phyloP scores from a whole-genome alignment of 441 rosid genomes.

The Aleurites moluccanus region DNA sequence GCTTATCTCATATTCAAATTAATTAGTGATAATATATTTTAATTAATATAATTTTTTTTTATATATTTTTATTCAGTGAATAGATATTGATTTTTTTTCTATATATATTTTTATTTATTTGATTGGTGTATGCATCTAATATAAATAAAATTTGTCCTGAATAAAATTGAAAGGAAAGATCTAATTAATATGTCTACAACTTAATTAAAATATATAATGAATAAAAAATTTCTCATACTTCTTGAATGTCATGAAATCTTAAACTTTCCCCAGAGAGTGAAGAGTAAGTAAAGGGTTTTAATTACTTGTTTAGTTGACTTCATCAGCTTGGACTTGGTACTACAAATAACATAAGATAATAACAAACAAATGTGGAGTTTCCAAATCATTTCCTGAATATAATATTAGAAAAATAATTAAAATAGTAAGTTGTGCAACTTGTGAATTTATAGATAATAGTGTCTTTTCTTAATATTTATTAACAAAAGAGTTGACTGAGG shows the following conservation, averaged over 20 bases:
- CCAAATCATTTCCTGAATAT: too few species aligned
- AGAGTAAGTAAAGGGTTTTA: neutral
- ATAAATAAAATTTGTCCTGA: too few species aligned
- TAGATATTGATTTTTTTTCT: too few species aligned
- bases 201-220: neutral
- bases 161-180: neutral
- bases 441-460: neutral
- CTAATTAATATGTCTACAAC: neutral
- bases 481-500: slow-evolving; percentile 14
- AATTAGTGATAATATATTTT: too few species aligned
- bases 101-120: too few species aligned
- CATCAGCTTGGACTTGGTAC: too few species aligned
- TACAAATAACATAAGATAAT: too few species aligned
- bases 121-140: too few species aligned
- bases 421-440: neutral
- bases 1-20: too few species aligned
- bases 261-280: neutral
- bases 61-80: too few species aligned
- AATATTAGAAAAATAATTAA: neutral
- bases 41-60: too few species aligned
- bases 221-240: neutral
- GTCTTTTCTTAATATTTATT: neutral
- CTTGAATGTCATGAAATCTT: neutral
- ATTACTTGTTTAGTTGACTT: neutral
- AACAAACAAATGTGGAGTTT: too few species aligned